Evolutionary conservation across 2,329 filamentous ascomycete species (phyloP), one percentile per base, ranked within the genome.

Genomic region (Epichloe gansuensis): DNA sequence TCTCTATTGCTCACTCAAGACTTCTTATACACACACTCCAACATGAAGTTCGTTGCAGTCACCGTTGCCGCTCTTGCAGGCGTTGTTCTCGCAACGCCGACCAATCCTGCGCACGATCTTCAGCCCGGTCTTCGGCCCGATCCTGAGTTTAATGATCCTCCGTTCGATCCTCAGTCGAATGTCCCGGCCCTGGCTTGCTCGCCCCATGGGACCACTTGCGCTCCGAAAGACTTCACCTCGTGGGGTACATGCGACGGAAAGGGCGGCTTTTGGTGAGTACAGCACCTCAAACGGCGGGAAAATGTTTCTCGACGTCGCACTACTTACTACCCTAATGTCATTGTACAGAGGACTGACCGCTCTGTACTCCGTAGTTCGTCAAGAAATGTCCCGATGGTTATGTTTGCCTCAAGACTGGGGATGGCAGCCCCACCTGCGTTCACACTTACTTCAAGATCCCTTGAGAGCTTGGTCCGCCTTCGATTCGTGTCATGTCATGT

Each of bases 391-490:
- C 67, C 12, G 66, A 66, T 54, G 57, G 67, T 48, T 68, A 66
- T 15, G 37, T 57, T 38, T 70, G 68, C 61, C 70, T 70, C 63
- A 62, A 65, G 60, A 39, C 56, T 44, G 52, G 57, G 41, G 70
- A 62, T 61, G 49, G 55, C 47, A 68, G 64, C 63, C 68, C 68
- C 55, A 70, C 70, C 66, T 70, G 68, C 50, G 63, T 71, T 6
- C 65, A 65, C 13, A 58, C 63, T 38, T 54, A 56, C 50, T 68
- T 63, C 62, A 48, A 35, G 5, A 23, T 47, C 25, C 11, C 35
- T 15, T 47, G 47, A 37, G 17, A 17, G 23, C 11, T 15, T 25
- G 5, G 21, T 21, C 23, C 23, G 21, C 5, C 42, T 13, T 23
- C 3, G 6, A 65, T 4, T 34, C 1, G 8, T 46, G 7, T 12